These are phyloP conservation scores for Aspergillus pseudoviridinutans DNA, from an alignment of 2,329 filamentous ascomycete species.

Conservation along the genomic window DNA sequence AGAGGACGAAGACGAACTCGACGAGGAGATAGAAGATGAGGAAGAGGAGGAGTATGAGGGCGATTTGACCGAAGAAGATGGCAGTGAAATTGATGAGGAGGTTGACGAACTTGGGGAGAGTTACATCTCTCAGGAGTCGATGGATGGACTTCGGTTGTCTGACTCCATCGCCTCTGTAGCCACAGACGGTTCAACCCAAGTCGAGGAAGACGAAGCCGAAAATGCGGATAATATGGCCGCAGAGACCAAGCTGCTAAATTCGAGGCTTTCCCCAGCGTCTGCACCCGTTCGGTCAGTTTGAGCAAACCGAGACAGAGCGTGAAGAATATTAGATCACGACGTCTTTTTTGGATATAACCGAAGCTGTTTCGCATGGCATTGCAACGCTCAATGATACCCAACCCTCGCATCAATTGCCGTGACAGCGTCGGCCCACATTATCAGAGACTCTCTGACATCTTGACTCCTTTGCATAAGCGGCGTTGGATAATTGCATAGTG, in stretches of 20 bases:
- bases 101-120: constrained; percentile 45
- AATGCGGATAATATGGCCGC: constrained; percentile 2
- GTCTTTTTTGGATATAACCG: not conserved
- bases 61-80: constrained; percentile 50
- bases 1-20: constrained; percentile 50
- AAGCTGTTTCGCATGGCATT: not conserved
- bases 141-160: constrained; percentile 44
- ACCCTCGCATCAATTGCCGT: not conserved
- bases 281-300: not conserved
- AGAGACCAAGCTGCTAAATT: not conserved
- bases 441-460: not conserved
- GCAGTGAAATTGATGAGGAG: constrained; percentile 47
- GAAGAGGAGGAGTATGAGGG: constrained; percentile 33
- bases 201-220: constrained; percentile 24
- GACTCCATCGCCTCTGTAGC: constrained; percentile 38
- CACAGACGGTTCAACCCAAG: constrained; percentile 36
- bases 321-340: not conserved
- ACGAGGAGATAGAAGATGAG: constrained; percentile 48
- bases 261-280: not conserved
- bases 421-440: not conserved
- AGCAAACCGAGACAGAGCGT: not conserved
- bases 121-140: constrained; percentile 34
- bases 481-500: constrained; percentile 3
- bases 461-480: not conserved
- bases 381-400: constrained; percentile 6